These are phyloP conservation scores for Lolium multiflorum DNA, from an alignment of 176 grass and related monocot genomes.

Conservation along the genomic window DNA sequence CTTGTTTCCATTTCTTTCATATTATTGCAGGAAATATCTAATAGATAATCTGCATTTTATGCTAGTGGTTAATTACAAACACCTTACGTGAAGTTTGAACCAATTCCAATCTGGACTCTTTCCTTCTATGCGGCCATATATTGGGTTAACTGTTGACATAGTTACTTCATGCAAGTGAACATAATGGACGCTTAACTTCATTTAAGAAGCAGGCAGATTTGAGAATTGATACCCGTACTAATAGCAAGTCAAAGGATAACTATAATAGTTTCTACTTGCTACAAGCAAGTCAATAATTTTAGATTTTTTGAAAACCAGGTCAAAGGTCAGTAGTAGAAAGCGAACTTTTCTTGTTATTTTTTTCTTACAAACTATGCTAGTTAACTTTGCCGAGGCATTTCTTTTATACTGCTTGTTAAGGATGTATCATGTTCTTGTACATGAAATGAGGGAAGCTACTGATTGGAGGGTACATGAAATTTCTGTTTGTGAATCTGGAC, in stretches of 20 bases:
- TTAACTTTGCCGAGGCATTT: conserved; percentile 5
- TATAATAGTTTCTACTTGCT: not conserved
- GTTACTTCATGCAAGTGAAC: conserved; percentile 16
- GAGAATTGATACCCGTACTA: conserved; percentile 5
- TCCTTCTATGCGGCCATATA: conserved; percentile 21
- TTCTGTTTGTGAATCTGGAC: conserved; percentile 18
- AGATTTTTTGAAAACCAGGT: conserved; percentile 19
- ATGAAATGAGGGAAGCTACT: conserved; percentile 34
- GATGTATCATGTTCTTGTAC: not conserved
- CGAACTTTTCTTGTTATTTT: not conserved
- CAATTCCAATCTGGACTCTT: not conserved
- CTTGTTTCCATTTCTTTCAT: not conserved
- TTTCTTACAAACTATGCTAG: not conserved
- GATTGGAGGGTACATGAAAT: conserved; percentile 24
- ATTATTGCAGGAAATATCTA: not conserved
- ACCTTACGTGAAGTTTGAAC: conserved; percentile 19
- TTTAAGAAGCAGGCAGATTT: not conserved
- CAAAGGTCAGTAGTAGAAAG: not conserved
- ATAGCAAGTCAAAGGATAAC: not conserved
- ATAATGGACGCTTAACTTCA: not conserved
- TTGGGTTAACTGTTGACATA: conserved; percentile 5
- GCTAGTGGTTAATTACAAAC: conserved; percentile 34
- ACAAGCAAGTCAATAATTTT: not conserved
- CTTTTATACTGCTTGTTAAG: conserved; percentile 14
- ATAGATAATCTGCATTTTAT: conserved; percentile 1